phyloP scores from a whole-genome alignment of 2,329 filamentous ascomycete genomes.

The Westerdykella aurantiaca region DNA sequence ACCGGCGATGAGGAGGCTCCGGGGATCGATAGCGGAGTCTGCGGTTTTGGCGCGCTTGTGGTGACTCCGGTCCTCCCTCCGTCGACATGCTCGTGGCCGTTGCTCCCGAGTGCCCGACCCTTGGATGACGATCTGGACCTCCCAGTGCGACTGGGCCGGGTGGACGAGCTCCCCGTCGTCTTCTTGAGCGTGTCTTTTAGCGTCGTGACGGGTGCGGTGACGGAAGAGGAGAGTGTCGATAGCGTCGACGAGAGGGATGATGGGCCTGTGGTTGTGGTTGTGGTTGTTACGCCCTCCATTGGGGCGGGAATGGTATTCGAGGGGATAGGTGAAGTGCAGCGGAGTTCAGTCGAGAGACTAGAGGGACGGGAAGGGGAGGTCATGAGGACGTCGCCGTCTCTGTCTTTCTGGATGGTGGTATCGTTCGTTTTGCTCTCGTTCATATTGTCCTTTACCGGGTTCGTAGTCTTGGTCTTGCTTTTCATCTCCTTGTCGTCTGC shows the following conservation, averaged over 20 bases:
- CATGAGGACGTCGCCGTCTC: conserved; percentile 6
- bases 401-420: conserved; percentile 1
- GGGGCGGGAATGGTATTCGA: neutral
- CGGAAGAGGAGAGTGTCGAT: no score
- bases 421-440: neutral
- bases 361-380: no score
- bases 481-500: neutral
- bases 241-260: no score
- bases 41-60: no score
- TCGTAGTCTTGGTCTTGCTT: neutral
- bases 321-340: no score
- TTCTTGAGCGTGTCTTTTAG: conserved; percentile 9
- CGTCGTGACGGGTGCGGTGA: neutral
- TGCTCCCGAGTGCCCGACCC: neutral
- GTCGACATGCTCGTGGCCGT: neutral
- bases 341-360: no score
- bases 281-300: neutral
- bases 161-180: neutral
- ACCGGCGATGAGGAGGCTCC: no score
- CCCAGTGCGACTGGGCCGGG: neutral
- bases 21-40: no score
- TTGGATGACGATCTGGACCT: neutral
- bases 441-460: no score
- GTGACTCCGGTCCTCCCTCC: no score
- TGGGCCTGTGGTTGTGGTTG: no score